phyloP scores from a whole-genome alignment of 2,329 filamentous ascomycete genomes.

The Verticillium isaacii region DNA sequence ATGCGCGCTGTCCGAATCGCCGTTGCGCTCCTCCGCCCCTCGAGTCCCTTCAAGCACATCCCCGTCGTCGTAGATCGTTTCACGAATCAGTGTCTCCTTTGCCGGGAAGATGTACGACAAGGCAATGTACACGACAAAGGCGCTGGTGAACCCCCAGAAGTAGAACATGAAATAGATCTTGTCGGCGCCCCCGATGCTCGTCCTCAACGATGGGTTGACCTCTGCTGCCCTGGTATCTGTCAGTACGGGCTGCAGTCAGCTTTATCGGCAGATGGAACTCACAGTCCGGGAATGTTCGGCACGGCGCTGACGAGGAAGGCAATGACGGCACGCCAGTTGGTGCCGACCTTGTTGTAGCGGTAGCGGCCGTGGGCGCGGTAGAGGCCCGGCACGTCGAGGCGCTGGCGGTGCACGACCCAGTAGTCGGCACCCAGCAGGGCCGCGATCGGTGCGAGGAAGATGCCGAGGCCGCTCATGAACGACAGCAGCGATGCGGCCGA shows the following conservation, averaged over 20 bases:
- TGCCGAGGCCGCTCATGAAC: conserved; percentile 56
- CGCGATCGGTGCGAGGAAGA: conserved; percentile 62
- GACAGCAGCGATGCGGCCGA: conserved; percentile 54
- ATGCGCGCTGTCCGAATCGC: not conserved
- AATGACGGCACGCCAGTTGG: conserved; percentile 56
- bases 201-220: not conserved
- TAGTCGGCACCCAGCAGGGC: conserved; percentile 57
- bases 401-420: conserved; percentile 51
- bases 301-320: conserved; percentile 53
- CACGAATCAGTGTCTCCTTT: conserved; percentile 20
- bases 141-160: conserved; percentile 29
- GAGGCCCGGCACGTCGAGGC: conserved; percentile 35
- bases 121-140: conserved; percentile 23
- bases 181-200: conserved; percentile 20
- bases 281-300: conserved; percentile 52
- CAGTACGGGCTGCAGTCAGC: not conserved
- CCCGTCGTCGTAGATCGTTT: conserved; percentile 23
- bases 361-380: conserved; percentile 40
- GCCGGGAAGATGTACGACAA: conserved; percentile 26
- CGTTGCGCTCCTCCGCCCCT: not conserved
- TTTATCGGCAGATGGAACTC: not conserved
- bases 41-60: conserved; percentile 6
- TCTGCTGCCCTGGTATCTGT: not conserved
- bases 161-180: conserved; percentile 30
- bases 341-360: conserved; percentile 30